Evolutionary conservation across 1,284 basidiomycete genomes (phyloP).

Genomic region (Fomitopsis palustris): DNA sequence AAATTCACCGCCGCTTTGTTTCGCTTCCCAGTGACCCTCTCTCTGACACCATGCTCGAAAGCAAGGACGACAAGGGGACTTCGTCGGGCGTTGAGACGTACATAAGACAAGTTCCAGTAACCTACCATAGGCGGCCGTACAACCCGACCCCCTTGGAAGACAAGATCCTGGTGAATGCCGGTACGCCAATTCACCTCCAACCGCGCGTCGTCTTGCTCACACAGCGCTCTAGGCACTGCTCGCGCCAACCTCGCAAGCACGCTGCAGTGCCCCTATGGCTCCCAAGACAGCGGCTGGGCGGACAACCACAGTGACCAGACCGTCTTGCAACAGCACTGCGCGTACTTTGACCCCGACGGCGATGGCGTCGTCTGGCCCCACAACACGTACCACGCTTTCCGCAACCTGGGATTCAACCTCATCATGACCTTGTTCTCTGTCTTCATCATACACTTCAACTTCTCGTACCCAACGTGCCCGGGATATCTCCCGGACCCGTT

Average conservation of each 20-base stretch:
- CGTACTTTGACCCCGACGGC: slow-evolving; percentile 39
- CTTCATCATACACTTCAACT: slow-evolving; percentile 34
- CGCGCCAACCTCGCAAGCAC: slow-evolving; percentile 15
- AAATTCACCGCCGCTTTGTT: neutral
- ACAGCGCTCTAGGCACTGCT: slow-evolving; percentile 14
- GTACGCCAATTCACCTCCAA: slow-evolving; percentile 1
- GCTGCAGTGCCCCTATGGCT: slow-evolving; percentile 10
- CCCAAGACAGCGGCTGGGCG: slow-evolving; percentile 13
- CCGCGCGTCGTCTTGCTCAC: too few species aligned
- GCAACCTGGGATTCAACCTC: slow-evolving; percentile 39
- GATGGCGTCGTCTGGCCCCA: slow-evolving; percentile 45
- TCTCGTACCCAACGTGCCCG: slow-evolving; percentile 35
- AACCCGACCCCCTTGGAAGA: slow-evolving; percentile 11
- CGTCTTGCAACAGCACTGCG: slow-evolving; percentile 40
- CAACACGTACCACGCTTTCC: slow-evolving; percentile 42
- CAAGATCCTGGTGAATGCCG: slow-evolving; percentile 14
- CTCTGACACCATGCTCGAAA: neutral
- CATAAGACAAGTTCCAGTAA: slow-evolving; percentile 13
- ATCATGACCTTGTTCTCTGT: slow-evolving; percentile 35
- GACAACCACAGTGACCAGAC: slow-evolving; percentile 16
- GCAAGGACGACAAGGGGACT: neutral
- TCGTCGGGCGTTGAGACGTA: slow-evolving; percentile 6
- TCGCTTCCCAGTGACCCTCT: too few species aligned
- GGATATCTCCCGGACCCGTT: slow-evolving; percentile 36
- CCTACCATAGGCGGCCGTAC: slow-evolving; percentile 15